A percentile compares a stretch with the other conserved stretches of the same genome.
Conservation (phyloP, 176 grass and related monocot genomes). For the Musa itinerans region DNA sequence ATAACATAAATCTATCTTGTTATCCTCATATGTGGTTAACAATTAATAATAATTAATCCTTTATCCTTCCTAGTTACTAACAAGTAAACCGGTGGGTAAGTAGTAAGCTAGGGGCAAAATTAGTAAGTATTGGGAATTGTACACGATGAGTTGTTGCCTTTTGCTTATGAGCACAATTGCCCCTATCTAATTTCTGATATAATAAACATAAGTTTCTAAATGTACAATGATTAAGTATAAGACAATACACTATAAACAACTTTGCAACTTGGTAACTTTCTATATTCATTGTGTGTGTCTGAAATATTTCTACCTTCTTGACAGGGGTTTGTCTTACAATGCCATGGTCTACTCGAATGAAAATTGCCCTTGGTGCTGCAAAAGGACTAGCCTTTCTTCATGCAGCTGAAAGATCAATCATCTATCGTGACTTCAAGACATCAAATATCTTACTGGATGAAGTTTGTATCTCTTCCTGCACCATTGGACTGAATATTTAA, state of each 20-base stretch:
- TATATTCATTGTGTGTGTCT: background rate
- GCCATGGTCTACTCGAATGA: constrained; percentile 14
- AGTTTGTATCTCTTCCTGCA: constrained; percentile 1
- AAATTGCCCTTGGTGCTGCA: constrained; percentile 11
- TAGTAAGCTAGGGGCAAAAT: too few species aligned
- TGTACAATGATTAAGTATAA: too few species aligned
- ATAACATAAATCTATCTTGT: too few species aligned
- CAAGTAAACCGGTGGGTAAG: too few species aligned
- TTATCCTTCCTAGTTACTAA: too few species aligned
- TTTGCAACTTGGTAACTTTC: too few species aligned
- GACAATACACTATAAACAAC: too few species aligned
- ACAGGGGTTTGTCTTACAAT: constrained; percentile 15
- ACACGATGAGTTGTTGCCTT: too few species aligned
- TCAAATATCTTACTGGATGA: constrained; percentile 16
- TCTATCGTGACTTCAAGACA: constrained; percentile 17
- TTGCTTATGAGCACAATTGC: too few species aligned
- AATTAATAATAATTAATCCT: too few species aligned
- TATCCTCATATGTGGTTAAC: too few species aligned
- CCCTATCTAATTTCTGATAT: background rate
- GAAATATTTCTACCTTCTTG: background rate
- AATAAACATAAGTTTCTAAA: background rate
- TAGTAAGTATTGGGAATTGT: too few species aligned
- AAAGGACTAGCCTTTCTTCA: constrained; percentile 21
- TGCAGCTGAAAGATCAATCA: constrained; percentile 7
- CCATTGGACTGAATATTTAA: background rate